Conservation (phyloP, 2,329 filamentous ascomycete genomes). For the Stagonosporopsis cucurbitacearum region DNA sequence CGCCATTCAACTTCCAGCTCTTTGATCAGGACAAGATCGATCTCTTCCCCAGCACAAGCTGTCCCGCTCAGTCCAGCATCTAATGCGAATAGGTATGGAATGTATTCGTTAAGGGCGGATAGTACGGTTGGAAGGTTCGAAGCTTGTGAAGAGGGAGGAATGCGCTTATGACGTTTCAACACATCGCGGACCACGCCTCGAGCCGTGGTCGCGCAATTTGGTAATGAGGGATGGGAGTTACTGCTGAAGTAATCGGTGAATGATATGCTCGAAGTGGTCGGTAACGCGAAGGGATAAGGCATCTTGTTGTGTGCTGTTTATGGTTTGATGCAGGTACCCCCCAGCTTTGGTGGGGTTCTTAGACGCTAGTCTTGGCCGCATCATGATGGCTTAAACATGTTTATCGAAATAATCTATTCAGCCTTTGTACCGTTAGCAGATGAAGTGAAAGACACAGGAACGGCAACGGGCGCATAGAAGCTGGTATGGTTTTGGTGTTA, state of each 20-base stretch:
- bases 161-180: slow-evolving; percentile 87
- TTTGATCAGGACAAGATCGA: slow-evolving; percentile 71
- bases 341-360: slow-evolving; percentile 31
- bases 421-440: slow-evolving; percentile 7
- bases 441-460: neutral
- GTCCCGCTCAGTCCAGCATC: slow-evolving; percentile 72
- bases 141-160: slow-evolving; percentile 73
- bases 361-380: slow-evolving; percentile 21
- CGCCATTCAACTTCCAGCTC: slow-evolving; percentile 80
- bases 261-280: slow-evolving; percentile 86
- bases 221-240: slow-evolving; percentile 86
- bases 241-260: slow-evolving; percentile 80
- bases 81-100: slow-evolving; percentile 82
- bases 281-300: slow-evolving; percentile 88
- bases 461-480: neutral
- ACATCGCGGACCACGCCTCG: slow-evolving; percentile 82
- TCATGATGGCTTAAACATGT: slow-evolving; percentile 3
- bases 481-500: neutral
- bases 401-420: neutral
- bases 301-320: slow-evolving; percentile 57
- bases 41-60: slow-evolving; percentile 63
- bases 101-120: slow-evolving; percentile 74
- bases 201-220: slow-evolving; percentile 79
- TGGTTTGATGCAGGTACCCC: slow-evolving; percentile 35
- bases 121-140: slow-evolving; percentile 74